A percentile compares a stretch with the other conserved stretches of the same genome.
Evolutionary conservation across 495 filamentous ascomycete species (phyloP).

Genomic region (Bacidia rubella): DNA sequence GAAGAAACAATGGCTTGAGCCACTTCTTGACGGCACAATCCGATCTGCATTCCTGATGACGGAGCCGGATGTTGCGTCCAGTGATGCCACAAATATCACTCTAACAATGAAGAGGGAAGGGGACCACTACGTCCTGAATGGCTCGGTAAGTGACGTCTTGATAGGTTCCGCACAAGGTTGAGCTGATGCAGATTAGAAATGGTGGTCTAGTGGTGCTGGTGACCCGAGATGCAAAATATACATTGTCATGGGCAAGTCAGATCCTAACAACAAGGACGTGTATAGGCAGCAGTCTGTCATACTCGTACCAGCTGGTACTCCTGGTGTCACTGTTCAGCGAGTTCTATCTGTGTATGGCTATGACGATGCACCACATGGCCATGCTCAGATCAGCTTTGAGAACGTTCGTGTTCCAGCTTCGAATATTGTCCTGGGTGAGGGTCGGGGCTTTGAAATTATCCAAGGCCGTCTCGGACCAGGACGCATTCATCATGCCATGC

Average conservation of each 20-base stretch:
- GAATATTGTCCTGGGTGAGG: conserved; percentile 77
- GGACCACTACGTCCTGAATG: conserved; percentile 73
- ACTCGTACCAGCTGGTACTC: conserved; percentile 60
- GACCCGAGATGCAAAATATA: conserved; percentile 84
- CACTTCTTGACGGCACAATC: conserved; percentile 73
- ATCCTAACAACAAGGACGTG: conserved; percentile 52
- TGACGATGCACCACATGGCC: conserved; percentile 88
- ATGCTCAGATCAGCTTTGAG: conserved; percentile 76
- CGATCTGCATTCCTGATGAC: conserved; percentile 91
- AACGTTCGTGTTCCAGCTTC: conserved; percentile 67
- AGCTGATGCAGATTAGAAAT: conserved; percentile 43
- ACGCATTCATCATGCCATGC: conserved; percentile 90
- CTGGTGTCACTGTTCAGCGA: conserved; percentile 69
- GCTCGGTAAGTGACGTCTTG: conserved; percentile 31
- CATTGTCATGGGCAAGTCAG: conserved; percentile 82
- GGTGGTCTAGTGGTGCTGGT: conserved; percentile 88
- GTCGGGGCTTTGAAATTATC: conserved; percentile 93
- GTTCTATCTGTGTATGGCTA: conserved; percentile 87
- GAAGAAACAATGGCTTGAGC: conserved; percentile 74
- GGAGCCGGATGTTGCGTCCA: conserved; percentile 72
- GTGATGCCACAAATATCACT: conserved; percentile 80
- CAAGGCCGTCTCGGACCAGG: conserved; percentile 85
- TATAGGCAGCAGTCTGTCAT: conserved; percentile 87
- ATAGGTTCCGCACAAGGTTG: not conserved
- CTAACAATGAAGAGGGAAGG: conserved; percentile 68